These are phyloP conservation scores for Phragmites australis DNA, from an alignment of 176 grass and related monocot species.

Conservation along the genomic window DNA sequence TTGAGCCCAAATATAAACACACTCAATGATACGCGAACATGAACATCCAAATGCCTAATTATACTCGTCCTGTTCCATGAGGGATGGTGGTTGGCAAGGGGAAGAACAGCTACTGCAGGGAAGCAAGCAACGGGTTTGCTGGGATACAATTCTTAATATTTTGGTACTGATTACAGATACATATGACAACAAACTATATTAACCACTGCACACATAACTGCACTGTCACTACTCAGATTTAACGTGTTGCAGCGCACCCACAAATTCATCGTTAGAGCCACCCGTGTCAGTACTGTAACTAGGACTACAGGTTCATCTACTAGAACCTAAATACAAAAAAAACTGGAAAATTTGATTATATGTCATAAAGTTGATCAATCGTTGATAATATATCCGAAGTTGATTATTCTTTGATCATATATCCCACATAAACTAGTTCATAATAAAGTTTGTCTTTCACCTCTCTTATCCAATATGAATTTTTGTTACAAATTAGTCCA, in stretches of 20 bases:
- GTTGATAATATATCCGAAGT: too few species aligned
- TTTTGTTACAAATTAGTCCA: too few species aligned
- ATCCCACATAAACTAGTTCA: too few species aligned
- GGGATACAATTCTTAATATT: neutral
- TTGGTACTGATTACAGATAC: neutral
- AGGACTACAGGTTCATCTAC: neutral
- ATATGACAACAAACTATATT: neutral
- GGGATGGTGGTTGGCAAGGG: neutral
- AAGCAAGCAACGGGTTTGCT: neutral
- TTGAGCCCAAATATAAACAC: neutral
- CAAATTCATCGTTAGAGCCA: neutral
- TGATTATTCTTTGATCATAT: too few species aligned
- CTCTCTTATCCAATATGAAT: too few species aligned
- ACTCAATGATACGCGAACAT: neutral
- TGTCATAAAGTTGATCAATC: too few species aligned
- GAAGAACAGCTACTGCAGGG: neutral
- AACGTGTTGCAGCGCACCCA: neutral
- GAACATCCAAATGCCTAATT: neutral
- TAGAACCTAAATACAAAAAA: neutral
- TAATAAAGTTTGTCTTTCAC: too few species aligned
- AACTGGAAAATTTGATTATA: too few species aligned
- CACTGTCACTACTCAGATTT: neutral
- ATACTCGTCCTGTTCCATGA: neutral
- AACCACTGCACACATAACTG: neutral
- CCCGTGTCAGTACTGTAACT: neutral